A percentile compares a stretch with the other conserved stretches of the same genome.
Conservation (phyloP, 176 grass and related monocot genomes). For the Phragmites australis region DNA sequence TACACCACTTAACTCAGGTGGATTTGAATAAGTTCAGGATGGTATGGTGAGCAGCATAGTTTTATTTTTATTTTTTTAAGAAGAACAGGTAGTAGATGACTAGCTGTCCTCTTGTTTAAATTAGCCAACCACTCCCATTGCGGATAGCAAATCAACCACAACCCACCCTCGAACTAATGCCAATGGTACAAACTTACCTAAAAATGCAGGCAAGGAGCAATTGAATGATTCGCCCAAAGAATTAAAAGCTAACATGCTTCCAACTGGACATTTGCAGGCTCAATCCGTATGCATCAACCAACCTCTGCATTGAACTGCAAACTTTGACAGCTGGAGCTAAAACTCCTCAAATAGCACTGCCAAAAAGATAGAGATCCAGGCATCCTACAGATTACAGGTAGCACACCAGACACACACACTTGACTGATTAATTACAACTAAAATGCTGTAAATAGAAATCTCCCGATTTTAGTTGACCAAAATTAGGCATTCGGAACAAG, state of each 20-base stretch:
- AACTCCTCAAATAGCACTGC: not conserved
- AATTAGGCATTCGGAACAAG: too few relatives aligned
- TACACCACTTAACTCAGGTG: not conserved
- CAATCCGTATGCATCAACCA: conserved; percentile 1
- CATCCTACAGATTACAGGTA: not conserved
- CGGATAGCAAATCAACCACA: conserved; percentile 28
- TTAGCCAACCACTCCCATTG: conserved; percentile 27
- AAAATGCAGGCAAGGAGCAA: conserved; percentile 24
- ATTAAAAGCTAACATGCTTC: conserved; percentile 19
- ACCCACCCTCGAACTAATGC: conserved; percentile 28
- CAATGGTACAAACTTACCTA: conserved; percentile 35
- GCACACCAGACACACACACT: not conserved
- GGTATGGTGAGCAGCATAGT: not conserved
- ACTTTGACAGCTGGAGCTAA: conserved; percentile 4
- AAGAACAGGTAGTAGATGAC: not conserved
- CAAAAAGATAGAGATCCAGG: not conserved
- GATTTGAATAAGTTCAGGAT: not conserved
- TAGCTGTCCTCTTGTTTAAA: conserved; percentile 25
- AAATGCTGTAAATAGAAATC: not conserved
- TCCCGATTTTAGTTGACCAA: not conserved
- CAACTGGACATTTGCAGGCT: not conserved
- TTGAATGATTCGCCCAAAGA: conserved; percentile 13
- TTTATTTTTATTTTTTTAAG: not conserved
- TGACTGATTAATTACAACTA: not conserved
- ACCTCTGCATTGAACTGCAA: conserved; percentile 14